Percentiles rank a stretch among this genome's conserved stretches.
Conservation (phyloP, 2,329 filamentous ascomycete genomes). For the Alternaria gaisen region DNA sequence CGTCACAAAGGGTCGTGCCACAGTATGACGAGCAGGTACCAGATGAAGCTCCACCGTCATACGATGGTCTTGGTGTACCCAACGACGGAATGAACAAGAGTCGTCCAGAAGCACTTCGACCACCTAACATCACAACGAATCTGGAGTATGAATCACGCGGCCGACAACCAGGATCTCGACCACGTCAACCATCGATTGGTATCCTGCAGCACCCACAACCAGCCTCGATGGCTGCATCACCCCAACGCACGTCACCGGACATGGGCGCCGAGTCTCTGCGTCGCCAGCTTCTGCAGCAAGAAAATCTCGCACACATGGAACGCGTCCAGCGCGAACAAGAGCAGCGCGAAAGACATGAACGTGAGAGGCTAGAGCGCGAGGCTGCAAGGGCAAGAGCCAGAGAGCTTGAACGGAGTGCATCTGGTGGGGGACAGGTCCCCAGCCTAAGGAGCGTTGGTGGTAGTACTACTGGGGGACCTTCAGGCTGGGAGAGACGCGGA, state of each 20-base stretch:
- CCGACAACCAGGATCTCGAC: conserved; percentile 33
- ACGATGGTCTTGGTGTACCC: conserved; percentile 42
- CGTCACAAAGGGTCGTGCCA: conserved; percentile 14
- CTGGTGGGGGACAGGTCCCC: conserved; percentile 41
- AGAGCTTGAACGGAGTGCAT: conserved; percentile 47
- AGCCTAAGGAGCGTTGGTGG: conserved; percentile 44
- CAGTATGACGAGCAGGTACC: conserved; percentile 33
- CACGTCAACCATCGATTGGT: conserved; percentile 44
- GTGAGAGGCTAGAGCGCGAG: conserved; percentile 40
- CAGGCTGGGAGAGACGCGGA: conserved; percentile 41
- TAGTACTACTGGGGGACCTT: conserved; percentile 34
- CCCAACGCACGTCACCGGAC: conserved; percentile 45
- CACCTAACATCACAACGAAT: conserved; percentile 43
- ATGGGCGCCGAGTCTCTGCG: conserved; percentile 50
- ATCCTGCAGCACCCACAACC: conserved; percentile 51
- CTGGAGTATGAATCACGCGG: conserved; percentile 18
- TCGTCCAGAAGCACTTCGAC: conserved; percentile 37
- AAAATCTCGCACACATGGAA: conserved; percentile 45
- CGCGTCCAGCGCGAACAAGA: conserved; percentile 40
- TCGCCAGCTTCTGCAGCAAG: conserved; percentile 45
- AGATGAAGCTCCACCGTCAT: conserved; percentile 48
- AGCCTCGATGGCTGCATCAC: conserved; percentile 52
- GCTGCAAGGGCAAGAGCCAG: conserved; percentile 42
- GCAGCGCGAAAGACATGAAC: conserved; percentile 36
- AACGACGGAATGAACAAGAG: conserved; percentile 45